Percentiles rank a stretch among this genome's conserved stretches.
Evolutionary conservation across 2,329 filamentous ascomycete genomes (phyloP).

Genomic region (Talaromyces verruculosus): DNA sequence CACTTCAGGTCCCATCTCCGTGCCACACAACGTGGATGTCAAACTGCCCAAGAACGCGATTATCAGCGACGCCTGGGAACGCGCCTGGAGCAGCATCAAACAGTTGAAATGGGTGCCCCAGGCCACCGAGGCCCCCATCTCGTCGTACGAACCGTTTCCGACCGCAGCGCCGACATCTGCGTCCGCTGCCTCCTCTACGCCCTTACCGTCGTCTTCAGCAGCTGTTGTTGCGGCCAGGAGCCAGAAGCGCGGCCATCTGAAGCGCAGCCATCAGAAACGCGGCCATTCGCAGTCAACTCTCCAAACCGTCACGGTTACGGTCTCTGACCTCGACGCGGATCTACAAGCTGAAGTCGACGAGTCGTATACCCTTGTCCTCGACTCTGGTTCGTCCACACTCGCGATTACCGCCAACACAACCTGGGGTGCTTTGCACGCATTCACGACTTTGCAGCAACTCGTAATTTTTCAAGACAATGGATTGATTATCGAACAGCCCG

Average conservation of each 20-base stretch:
- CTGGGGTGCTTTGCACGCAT: constrained; percentile 57
- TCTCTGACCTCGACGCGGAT: constrained; percentile 48
- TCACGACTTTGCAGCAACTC: constrained; percentile 59
- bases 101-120: constrained; percentile 56
- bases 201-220: not conserved
- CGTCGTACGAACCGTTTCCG: constrained; percentile 54
- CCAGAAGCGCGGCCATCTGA: not conserved
- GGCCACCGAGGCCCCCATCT: constrained; percentile 54
- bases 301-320: constrained; percentile 47
- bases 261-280: not conserved
- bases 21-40: constrained; percentile 42
- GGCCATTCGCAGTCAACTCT: constrained; percentile 28
- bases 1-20: constrained; percentile 49
- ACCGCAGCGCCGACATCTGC: constrained; percentile 30
- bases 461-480: constrained; percentile 46
- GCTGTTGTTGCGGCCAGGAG: not conserved
- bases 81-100: constrained; percentile 50
- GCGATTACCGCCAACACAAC: constrained; percentile 52
- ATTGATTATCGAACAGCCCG: constrained; percentile 55
- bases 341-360: constrained; percentile 59
- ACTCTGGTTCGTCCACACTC: constrained; percentile 42
- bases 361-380: constrained; percentile 54
- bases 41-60: constrained; percentile 41
- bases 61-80: constrained; percentile 51
- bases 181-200: not conserved